Base-by-base conservation (phyloP, 2,329 filamentous ascomycete genomes). In the Colletotrichum sp. region DNA sequence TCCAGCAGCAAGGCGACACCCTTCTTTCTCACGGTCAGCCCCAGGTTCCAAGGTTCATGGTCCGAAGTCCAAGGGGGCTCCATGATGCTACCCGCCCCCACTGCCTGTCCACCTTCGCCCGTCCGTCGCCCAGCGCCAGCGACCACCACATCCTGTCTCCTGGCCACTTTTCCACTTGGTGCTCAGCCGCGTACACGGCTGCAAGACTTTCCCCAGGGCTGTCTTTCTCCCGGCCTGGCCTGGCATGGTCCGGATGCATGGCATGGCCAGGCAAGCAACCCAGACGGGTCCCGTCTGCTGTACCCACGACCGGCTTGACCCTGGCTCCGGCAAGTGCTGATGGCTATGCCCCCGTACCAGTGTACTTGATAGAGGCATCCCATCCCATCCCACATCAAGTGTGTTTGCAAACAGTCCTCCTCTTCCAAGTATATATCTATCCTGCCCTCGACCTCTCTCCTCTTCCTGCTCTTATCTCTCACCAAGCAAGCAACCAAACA, bases 351-450 rank as follows among this genome's bases (percentile, higher is more conserved):
- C 69, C 39, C 34, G 52, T 68, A 73, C 65, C 28, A 65, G 64
- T 64, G 70, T 74, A 60, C 39, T 55, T 65, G 64, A 73, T 68
- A 64, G 57, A 73, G 64, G 65, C 57, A 69, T 73, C 73, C 73
- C 28, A 52, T 26, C 26, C 44, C 67, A 52, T 26, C 32, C 44
- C 68, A 52, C n/a, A 21, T 44, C 21, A 9, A 32, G 52, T 28
- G 28, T 71, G 24, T 72, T 62, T 30, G 62, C 55, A 55, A 44
- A 36, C 49, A 28, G 30, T 63, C 59, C 55, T 32, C 30, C 18
- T 39, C 8, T 57, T 21, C 59, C 24, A 13, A 63, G 32, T 75
- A 75, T 75, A 72, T 75, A 64, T 75, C 36, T n/a, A 13, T 26
- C 63, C n/a, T 57, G 6, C 60, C 72, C 68, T 63, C 69, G 39